These are phyloP conservation scores for Chaetomiaceae sp. DNA, from an alignment of 2,329 filamentous ascomycete species.

Conservation along the genomic window DNA sequence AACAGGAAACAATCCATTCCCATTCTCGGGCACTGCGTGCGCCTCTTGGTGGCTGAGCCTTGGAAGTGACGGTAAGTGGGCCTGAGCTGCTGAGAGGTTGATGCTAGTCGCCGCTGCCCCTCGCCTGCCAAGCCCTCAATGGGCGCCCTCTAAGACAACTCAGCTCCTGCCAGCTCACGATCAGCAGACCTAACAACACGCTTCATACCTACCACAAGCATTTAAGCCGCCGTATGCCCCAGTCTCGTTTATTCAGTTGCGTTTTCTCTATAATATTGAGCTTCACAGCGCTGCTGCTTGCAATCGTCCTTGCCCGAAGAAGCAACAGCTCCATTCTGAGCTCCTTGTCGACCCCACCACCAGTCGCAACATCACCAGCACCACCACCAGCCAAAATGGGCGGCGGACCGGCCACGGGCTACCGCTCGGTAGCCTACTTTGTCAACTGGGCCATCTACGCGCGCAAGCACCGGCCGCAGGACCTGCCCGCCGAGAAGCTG, in stretches of 20 bases:
- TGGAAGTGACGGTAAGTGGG: no score
- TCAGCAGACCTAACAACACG: neutral
- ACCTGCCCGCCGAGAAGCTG: conserved; percentile 71
- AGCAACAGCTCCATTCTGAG: neutral
- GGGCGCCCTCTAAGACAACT: conserved; percentile 8
- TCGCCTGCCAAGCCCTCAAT: conserved; percentile 1
- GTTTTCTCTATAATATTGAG: neutral
- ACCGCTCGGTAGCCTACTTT: conserved; percentile 65
- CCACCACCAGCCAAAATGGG: conserved; percentile 32
- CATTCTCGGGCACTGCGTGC: no score
- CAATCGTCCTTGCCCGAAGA: neutral
- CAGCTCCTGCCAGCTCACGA: neutral
- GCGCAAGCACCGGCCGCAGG: conserved; percentile 76
- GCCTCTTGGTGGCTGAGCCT: no score
- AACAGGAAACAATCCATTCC: no score
- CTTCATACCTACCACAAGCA: no score
- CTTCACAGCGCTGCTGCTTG: neutral
- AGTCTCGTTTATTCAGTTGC: neutral
- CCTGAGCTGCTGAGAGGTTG: neutral
- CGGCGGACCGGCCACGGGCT: conserved; percentile 42
- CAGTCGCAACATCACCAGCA: conserved; percentile 1
- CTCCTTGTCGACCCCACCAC: neutral
- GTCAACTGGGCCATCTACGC: conserved; percentile 85
- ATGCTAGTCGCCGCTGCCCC: neutral
- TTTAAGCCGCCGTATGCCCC: conserved; percentile 4